Base-by-base conservation (phyloP, 2,329 filamentous ascomycete genomes). In the Phialophora tarda region DNA sequence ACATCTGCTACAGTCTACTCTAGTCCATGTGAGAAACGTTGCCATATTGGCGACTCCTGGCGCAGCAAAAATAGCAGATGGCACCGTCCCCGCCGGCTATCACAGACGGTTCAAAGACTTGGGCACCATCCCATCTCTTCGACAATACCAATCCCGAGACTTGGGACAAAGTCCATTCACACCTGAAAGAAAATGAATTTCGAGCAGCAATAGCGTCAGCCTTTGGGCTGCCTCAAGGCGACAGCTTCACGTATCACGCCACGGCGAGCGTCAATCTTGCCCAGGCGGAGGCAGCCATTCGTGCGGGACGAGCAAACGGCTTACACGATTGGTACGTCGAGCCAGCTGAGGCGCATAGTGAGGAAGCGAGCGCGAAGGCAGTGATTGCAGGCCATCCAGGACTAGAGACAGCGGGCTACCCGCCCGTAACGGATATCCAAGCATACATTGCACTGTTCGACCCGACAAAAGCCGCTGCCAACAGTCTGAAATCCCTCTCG, bases 371-470 rank as follows among this genome's bases (percentile, higher is more conserved):
- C 57, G 30, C 28, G 14, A 23, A 50, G 5, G 21, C 41, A 11
- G 50, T 14, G 6, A 38, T 63, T 21, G 59, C 62, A 17, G 62
- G 53, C 7, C 65, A 67, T 7, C 59, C 68, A n/a, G 60, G 57
- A 4, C 54, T 68, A 24, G 51, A 65, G 44, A 70, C 79, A 74
- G 75, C 74, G 63, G 66, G 70, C 7, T 79, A 84, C 6, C 88
- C 87, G 6, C 79, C 84, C 1, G 77, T 77, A 53, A 71, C 82
- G 62, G 90, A 92, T 72, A 84, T 89, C 64, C 82, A 84, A 51
- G 85, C 89, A 21, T 92, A 93, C 79, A 84, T 86, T 44, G 80
- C 84, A 56, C 82, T 93, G 73, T 92, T 92, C 80, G 81, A 80
- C 34, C 83, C 89, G 1, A 78, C 82, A 1, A 87, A 87, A 3